Base-by-base conservation (phyloP, 768 basidiomycete genomes). In the Flagelloscypha sp. region DNA sequence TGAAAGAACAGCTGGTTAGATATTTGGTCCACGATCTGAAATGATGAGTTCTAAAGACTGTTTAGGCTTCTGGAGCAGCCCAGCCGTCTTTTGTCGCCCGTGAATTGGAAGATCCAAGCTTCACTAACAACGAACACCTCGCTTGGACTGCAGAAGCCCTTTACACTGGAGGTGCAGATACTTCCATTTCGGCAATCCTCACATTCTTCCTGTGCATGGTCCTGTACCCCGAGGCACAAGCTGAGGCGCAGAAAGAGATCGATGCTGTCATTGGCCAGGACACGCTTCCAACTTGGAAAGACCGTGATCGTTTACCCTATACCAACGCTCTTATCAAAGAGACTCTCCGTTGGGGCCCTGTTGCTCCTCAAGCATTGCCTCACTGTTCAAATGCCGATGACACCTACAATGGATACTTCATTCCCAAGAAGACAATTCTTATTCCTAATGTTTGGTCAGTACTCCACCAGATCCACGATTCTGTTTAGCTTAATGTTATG, bases 221-320 rank as follows among this genome's bases (percentile, higher is more conserved):
- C 1, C 38, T 52, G 8, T 39, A 55, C 29, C 61, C 57, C 2
- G 50, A 59, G 3, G 50, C 54, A 6, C 45, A 58, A 7, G 44
- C 42, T 23, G 57, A 48, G 29, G 61, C 59, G 3, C 62, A 64
- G 31, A 41, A 27, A 3, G 56, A 65, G 33, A 46, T 66, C 3
- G 63, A 62, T 38, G 30, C 44, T 19, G 54, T 61, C 7, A 25
- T 61, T 5, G 54, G 57, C 11, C 34, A 40, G 5, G 52, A 53
- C n/a, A 38, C 53, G 27, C 43, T 66, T 8, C 65, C 65, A 1
- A 50, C 53, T 22, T 52, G 58, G 24, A 47, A 48, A 1, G 60
- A 61, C 27, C 47, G 35, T 30, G 43, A 11, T 30, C 36, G 31
- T 31, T 41, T 49, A 7, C 45, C 38, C 2, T 49, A 40, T 28